A percentile compares a stretch with the other conserved stretches of the same genome.
Conservation (phyloP, 2,329 filamentous ascomycete species). For the Lasiodiplodia sp. region DNA sequence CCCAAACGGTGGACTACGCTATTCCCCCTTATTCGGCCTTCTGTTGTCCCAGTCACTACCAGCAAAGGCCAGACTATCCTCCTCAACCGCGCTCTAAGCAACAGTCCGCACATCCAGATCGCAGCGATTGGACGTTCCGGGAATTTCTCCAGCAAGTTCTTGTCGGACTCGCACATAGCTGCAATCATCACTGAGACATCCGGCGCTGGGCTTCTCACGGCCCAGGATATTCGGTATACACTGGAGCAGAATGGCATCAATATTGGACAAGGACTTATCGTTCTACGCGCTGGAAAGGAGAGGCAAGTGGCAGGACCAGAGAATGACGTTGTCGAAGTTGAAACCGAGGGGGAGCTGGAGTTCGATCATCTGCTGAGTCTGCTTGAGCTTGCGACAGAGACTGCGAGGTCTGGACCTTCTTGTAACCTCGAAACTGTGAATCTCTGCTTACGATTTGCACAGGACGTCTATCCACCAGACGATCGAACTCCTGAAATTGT, state of each 20-base stretch:
- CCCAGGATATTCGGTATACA: constrained; percentile 38
- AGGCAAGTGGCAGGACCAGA: constrained; percentile 37
- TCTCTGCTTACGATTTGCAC: neutral
- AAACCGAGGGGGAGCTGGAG: constrained; percentile 39
- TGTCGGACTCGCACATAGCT: constrained; percentile 42
- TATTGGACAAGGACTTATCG: constrained; percentile 38
- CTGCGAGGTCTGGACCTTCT: constrained; percentile 28
- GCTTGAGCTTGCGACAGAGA: constrained; percentile 39
- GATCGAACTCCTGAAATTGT: constrained; percentile 39
- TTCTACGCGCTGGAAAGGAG: constrained; percentile 37
- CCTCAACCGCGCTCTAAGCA: constrained; percentile 39
- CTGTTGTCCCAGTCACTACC: constrained; percentile 38
- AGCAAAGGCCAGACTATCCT: constrained; percentile 41
- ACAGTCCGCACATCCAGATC: constrained; percentile 38
- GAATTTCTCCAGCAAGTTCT: constrained; percentile 44
- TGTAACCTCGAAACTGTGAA: neutral
- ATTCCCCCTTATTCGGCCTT: constrained; percentile 43
- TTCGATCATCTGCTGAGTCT: constrained; percentile 43
- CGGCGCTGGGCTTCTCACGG: constrained; percentile 38
- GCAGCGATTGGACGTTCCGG: constrained; percentile 39
- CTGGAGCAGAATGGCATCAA: constrained; percentile 36
- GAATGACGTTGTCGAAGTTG: constrained; percentile 38
- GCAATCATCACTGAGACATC: constrained; percentile 40
- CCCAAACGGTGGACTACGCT: constrained; percentile 42
- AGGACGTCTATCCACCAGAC: constrained; percentile 36